Percentiles rank a stretch among this genome's conserved stretches.
These are phyloP conservation scores for Candida glaebosa DNA, from an alignment of 805 yeast genomes.

Conservation along the genomic window DNA sequence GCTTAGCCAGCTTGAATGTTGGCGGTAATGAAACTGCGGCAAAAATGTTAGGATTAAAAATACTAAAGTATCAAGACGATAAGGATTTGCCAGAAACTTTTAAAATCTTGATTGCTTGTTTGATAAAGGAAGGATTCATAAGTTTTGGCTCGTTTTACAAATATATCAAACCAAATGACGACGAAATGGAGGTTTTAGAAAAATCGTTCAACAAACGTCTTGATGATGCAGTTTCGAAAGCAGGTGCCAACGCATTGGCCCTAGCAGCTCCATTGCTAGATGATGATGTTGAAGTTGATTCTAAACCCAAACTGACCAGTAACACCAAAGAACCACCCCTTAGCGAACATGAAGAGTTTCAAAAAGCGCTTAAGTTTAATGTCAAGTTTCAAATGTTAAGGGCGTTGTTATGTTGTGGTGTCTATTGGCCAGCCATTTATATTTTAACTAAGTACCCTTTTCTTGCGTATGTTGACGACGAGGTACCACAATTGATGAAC, in stretches of 20 bases:
- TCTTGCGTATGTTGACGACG: slow-evolving; percentile 51
- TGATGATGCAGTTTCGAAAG: slow-evolving; percentile 55
- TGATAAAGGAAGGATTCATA: slow-evolving; percentile 65
- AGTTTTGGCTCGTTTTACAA: slow-evolving; percentile 60
- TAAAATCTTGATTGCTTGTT: slow-evolving; percentile 45
- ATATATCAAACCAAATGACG: slow-evolving; percentile 51
- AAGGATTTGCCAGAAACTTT: slow-evolving; percentile 40
- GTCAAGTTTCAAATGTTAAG: slow-evolving; percentile 42
- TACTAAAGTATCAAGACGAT: slow-evolving; percentile 26
- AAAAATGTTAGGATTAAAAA: slow-evolving; percentile 48
- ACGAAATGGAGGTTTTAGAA: slow-evolving; percentile 42
- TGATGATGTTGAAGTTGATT: slow-evolving; percentile 49
- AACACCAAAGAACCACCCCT: slow-evolving; percentile 9
- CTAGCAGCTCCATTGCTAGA: slow-evolving; percentile 79
- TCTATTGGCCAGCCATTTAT: slow-evolving; percentile 58
- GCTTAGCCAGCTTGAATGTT: slow-evolving; percentile 26
- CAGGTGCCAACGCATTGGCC: slow-evolving; percentile 77
- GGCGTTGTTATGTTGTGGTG: slow-evolving; percentile 54
- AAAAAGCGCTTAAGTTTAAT: slow-evolving; percentile 18
- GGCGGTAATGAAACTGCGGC: slow-evolving; percentile 62
- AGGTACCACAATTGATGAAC: slow-evolving; percentile 44
- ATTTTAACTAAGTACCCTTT: slow-evolving; percentile 61
- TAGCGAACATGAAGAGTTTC: slow-evolving; percentile 7
- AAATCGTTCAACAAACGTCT: slow-evolving; percentile 41
- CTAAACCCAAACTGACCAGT: slow-evolving; percentile 7